Percentiles rank a stretch among this genome's conserved stretches.
Conservation (phyloP, 1,284 basidiomycete genomes). For the Sanghuangporus baumii region DNA sequence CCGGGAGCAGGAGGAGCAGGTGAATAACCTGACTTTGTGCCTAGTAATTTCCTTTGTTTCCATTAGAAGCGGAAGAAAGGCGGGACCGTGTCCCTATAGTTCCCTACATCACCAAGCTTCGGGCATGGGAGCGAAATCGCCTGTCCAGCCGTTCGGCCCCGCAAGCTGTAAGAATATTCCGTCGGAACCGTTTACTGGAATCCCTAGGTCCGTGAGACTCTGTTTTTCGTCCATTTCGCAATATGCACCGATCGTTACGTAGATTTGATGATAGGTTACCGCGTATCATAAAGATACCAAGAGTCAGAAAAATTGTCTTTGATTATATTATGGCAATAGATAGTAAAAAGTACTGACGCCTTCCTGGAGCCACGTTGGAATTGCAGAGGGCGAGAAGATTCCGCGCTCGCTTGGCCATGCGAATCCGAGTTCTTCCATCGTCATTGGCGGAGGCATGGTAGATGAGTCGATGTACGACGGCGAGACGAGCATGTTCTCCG, state of each 20-base stretch:
- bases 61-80: background rate
- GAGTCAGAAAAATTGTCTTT: background rate
- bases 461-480: constrained; percentile 50
- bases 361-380: constrained; percentile 79
- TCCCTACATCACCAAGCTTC: constrained; percentile 61
- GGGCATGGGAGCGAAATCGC: constrained; percentile 68
- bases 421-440: constrained; percentile 78
- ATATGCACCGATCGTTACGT: background rate
- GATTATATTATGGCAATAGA: background rate
- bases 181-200: constrained; percentile 86
- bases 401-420: constrained; percentile 69
- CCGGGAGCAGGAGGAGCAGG: background rate
- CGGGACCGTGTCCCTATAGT: background rate
- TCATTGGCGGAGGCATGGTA: constrained; percentile 58
- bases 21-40: background rate
- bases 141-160: constrained; percentile 65
- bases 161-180: constrained; percentile 79
- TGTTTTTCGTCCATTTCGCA: constrained; percentile 27
- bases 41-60: background rate
- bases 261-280: background rate
- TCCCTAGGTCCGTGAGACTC: constrained; percentile 81
- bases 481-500: constrained; percentile 51
- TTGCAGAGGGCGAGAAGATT: constrained; percentile 71
- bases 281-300: background rate
- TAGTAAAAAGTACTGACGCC: constrained; percentile 40